A percentile compares a stretch with the other conserved stretches of the same genome.
Evolutionary conservation across 192 early-diverging fungal genomes (phyloP).

Genomic region (Rhizophagus clarus): DNA sequence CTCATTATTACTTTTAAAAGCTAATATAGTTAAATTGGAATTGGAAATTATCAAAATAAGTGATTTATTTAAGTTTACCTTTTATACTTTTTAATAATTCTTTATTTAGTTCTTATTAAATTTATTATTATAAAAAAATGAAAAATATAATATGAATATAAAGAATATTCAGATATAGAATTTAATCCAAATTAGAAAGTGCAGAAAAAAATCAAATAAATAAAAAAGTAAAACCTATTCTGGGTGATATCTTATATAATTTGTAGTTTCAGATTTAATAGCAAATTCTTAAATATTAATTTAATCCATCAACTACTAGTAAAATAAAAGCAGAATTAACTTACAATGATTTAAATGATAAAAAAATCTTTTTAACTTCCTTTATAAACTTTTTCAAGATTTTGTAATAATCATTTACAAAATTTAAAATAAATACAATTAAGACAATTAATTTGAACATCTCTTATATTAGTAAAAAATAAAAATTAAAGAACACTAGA

Average conservation of each 20-base stretch:
- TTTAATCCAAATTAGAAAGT: constrained; percentile 4
- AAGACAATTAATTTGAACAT: no score
- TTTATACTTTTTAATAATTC: not conserved
- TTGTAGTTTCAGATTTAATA: constrained; percentile 27
- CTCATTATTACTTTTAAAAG: constrained; percentile 10
- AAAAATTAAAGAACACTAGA: no score
- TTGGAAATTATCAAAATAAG: not conserved
- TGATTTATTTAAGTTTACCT: constrained; percentile 18
- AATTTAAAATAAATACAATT: no score
- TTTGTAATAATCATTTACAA: no score
- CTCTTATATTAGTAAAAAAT: no score
- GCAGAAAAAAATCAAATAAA: constrained; percentile 15
- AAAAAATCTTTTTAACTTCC: no score
- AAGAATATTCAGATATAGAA: constrained; percentile 28
- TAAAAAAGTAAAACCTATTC: no score
- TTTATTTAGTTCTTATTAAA: constrained; percentile 22
- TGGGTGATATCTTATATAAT: not conserved
- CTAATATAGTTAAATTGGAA: constrained; percentile 7
- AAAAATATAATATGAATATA: constrained; percentile 17
- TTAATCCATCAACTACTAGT: constrained; percentile 16
- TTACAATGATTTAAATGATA: no score
- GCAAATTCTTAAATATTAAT: constrained; percentile 8
- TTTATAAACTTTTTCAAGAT: no score
- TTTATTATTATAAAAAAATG: constrained; percentile 20
- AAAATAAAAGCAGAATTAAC: no score